Evolutionary conservation across 768 basidiomycete species (phyloP).

Genomic region (Suillus luteus): DNA sequence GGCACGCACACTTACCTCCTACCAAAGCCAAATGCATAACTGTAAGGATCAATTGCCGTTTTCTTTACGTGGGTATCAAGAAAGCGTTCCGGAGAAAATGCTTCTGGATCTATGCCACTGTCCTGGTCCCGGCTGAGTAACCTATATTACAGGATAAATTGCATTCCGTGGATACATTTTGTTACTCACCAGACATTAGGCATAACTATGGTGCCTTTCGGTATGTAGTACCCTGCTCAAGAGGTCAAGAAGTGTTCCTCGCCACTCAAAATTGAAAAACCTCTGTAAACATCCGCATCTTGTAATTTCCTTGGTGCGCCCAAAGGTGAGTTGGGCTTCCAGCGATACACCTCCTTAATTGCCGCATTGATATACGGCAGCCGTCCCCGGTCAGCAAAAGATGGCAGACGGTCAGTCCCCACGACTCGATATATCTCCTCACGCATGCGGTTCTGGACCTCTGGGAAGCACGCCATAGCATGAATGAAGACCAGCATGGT

Average conservation of each 20-base stretch:
- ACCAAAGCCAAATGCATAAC: constrained; percentile 14
- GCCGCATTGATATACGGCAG: constrained; percentile 40
- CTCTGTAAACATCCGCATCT: constrained; percentile 16
- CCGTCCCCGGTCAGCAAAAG: constrained; percentile 40
- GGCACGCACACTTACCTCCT: not conserved
- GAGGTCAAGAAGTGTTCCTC: not conserved
- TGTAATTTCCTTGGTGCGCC: constrained; percentile 17
- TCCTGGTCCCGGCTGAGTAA: constrained; percentile 9
- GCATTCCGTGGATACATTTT: not conserved
- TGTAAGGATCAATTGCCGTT: constrained; percentile 10
- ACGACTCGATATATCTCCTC: constrained; percentile 49
- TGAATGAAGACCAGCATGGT: constrained; percentile 12
- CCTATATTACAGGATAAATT: not conserved
- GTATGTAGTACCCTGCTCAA: constrained; percentile 10
- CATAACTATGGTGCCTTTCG: constrained; percentile 8
- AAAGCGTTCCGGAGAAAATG: constrained; percentile 13
- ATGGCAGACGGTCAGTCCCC: constrained; percentile 43
- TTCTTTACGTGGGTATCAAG: constrained; percentile 6
- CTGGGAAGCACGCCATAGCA: constrained; percentile 11
- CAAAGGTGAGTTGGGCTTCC: constrained; percentile 17
- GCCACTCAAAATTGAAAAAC: not conserved
- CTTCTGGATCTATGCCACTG: constrained; percentile 8
- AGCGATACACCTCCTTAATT: constrained; percentile 27
- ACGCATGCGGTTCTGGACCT: constrained; percentile 7
- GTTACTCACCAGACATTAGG: constrained; percentile 8